Evolutionary conservation across 2,329 filamentous ascomycete species (phyloP).

Genomic region (Hypoxylon sp.): DNA sequence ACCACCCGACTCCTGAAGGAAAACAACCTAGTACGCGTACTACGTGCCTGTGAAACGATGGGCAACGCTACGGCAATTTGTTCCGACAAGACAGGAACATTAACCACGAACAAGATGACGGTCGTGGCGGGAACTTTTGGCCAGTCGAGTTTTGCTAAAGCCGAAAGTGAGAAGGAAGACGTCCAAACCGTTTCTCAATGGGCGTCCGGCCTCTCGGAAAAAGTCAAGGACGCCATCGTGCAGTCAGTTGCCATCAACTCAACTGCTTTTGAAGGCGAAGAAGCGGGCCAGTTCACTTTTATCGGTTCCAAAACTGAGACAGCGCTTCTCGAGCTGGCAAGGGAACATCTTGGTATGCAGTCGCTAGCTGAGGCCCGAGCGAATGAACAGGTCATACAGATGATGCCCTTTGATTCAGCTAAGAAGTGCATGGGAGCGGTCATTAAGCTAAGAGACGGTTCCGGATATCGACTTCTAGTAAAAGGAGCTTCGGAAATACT

Average conservation of each 20-base stretch:
- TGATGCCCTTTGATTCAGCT: conserved; percentile 68
- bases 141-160: conserved; percentile 52
- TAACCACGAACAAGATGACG: conserved; percentile 83
- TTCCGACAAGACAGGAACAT: conserved; percentile 83
- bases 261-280: conserved; percentile 68
- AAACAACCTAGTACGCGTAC: conserved; percentile 77
- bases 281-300: conserved; percentile 62
- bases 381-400: conserved; percentile 63
- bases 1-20: conserved; percentile 78
- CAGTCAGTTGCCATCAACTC: conserved; percentile 70
- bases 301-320: conserved; percentile 72
- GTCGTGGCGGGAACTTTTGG: conserved; percentile 81
- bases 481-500: conserved; percentile 73
- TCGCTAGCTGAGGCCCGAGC: conserved; percentile 62
- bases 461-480: conserved; percentile 64
- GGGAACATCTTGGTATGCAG: conserved; percentile 65
- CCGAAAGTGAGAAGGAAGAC: conserved; percentile 44
- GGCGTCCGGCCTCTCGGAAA: conserved; percentile 50
- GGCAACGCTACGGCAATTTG: conserved; percentile 82
- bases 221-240: conserved; percentile 56
- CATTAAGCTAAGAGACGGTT: conserved; percentile 61
- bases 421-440: conserved; percentile 72
- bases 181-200: conserved; percentile 51
- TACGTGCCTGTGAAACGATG: conserved; percentile 79
- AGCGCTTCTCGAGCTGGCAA: conserved; percentile 66